These are phyloP conservation scores for Phytopythium mirpurense DNA, from an alignment of 352 stramenopile species.

Conservation along the genomic window DNA sequence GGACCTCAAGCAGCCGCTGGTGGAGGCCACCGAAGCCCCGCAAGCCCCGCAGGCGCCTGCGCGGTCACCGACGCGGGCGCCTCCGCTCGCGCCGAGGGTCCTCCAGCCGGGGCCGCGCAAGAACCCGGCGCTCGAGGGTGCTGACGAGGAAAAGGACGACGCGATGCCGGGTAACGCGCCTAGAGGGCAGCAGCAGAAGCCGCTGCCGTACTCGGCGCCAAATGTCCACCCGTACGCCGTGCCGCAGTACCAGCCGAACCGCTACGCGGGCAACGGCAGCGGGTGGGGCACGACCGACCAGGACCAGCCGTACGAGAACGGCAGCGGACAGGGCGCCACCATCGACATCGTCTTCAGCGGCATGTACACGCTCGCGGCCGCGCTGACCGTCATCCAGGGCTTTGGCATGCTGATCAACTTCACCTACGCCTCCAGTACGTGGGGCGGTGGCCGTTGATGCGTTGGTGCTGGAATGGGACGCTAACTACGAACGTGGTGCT, in stretches of 20 bases:
- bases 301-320: slow-evolving; percentile 36
- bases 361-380: slow-evolving; percentile 82
- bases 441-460: too few species aligned
- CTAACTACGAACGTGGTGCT: slow-evolving; percentile 8
- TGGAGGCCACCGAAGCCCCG: slow-evolving; percentile 18
- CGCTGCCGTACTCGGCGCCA: slow-evolving; percentile 59
- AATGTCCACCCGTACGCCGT: slow-evolving; percentile 81
- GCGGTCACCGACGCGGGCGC: slow-evolving; percentile 1
- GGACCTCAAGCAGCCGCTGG: slow-evolving; percentile 73
- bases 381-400: slow-evolving; percentile 77
- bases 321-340: slow-evolving; percentile 32
- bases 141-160: slow-evolving; percentile 65
- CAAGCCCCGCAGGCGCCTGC: slow-evolving; percentile 3
- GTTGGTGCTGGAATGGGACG: neutral
- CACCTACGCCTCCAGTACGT: slow-evolving; percentile 46
- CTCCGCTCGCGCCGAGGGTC: neutral
- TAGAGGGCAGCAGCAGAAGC: slow-evolving; percentile 21
- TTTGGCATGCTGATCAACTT: slow-evolving; percentile 84
- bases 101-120: slow-evolving; percentile 9
- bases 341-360: slow-evolving; percentile 83
- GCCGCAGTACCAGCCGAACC: slow-evolving; percentile 68
- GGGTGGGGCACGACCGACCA: slow-evolving; percentile 32
- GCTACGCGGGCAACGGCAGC: slow-evolving; percentile 35
- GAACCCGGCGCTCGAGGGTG: slow-evolving; percentile 17
- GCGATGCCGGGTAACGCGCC: neutral